Evolutionary conservation across 345 rosid species (phyloP), one percentile per base, ranked within the genome.

Genomic region (Salix suchowensis): DNA sequence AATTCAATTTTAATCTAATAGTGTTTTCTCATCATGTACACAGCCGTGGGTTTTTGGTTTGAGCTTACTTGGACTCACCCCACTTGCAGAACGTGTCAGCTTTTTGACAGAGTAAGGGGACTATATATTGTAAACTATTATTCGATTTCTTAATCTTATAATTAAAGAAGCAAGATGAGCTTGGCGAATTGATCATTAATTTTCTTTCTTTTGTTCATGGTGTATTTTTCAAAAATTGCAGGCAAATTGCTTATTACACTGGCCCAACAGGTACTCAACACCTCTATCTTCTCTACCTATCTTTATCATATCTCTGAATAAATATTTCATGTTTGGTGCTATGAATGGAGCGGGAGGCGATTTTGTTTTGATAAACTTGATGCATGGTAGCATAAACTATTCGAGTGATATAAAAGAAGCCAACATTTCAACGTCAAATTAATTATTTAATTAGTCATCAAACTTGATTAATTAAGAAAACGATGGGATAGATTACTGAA

Each of bases 231-330:
- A 30, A 73, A 46, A 42, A 46, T 34, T 84, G 81, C 93, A 93
- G 98, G 87, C 97, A 95, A 85, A 84, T 95, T 76, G 89, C 98
- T 67, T 91, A 37, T 80, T 91, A 79, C 85, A 95, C 97, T 0
- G 97, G 97, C 4, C 96, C 98, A 36, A 89, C 97, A 85, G 98
- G 98, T 95, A 85, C 5, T 58, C 28, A 4, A 58, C 28, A 15
- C 14, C 64, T 1, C 14, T 42, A n/a, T 11, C 15, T 44, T 8
- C n/a, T 3, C 23, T 55, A 3, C 28, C 62, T 9, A 23, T 58
- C 62, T 58, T n/a, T 13, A 58, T 11, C 0, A 10, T 23, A 58
- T 58, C 14, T 23, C 64, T n/a, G 28, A 36, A 58, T 58, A 23
- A 10, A 42, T 42, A 42, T 2, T 10, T 42, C 46, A 42, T 42